These are phyloP conservation scores for Xylaria sp. DNA, from an alignment of 2,329 filamentous ascomycete species.

Conservation along the genomic window DNA sequence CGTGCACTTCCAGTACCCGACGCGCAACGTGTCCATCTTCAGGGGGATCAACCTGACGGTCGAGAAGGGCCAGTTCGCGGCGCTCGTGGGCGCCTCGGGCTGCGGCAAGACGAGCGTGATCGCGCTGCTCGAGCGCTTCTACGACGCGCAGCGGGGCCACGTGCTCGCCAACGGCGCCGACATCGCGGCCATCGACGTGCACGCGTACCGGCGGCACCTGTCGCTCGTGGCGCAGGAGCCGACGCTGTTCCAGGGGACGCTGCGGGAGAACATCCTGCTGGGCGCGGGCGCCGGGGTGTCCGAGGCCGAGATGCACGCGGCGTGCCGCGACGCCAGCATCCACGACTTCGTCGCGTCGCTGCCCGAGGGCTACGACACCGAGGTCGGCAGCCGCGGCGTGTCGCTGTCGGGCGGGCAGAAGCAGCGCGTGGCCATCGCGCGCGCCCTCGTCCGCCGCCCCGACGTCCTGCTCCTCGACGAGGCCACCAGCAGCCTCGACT, in stretches of 20 bases:
- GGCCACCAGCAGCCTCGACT: constrained; percentile 71
- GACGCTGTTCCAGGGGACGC: constrained; percentile 66
- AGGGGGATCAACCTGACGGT: constrained; percentile 65
- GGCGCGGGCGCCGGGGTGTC: constrained; percentile 59
- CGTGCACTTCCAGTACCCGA: constrained; percentile 64
- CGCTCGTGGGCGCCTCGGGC: constrained; percentile 70
- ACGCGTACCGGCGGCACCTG: constrained; percentile 64
- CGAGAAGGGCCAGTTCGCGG: constrained; percentile 69
- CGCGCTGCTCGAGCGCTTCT: constrained; percentile 68
- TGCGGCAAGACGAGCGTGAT: constrained; percentile 76
- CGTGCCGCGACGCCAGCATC: constrained; percentile 65
- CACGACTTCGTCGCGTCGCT: constrained; percentile 71
- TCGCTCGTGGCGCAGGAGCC: constrained; percentile 77
- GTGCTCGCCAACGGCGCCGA: constrained; percentile 67
- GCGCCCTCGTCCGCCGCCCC: constrained; percentile 68
- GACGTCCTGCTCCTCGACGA: constrained; percentile 71
- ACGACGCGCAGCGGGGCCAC: constrained; percentile 64
- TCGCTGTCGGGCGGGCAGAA: constrained; percentile 73
- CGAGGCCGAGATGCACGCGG: constrained; percentile 55
- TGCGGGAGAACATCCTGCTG: constrained; percentile 68
- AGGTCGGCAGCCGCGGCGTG: constrained; percentile 68
- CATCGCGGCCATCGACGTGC: constrained; percentile 61
- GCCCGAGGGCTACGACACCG: constrained; percentile 68
- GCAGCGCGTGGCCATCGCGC: constrained; percentile 70
- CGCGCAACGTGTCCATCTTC: constrained; percentile 60